A percentile compares a stretch with the other conserved stretches of the same genome.
These are phyloP conservation scores for Cyberlindnera xylosilytica DNA, from an alignment of 805 yeast species.

Conservation along the genomic window DNA sequence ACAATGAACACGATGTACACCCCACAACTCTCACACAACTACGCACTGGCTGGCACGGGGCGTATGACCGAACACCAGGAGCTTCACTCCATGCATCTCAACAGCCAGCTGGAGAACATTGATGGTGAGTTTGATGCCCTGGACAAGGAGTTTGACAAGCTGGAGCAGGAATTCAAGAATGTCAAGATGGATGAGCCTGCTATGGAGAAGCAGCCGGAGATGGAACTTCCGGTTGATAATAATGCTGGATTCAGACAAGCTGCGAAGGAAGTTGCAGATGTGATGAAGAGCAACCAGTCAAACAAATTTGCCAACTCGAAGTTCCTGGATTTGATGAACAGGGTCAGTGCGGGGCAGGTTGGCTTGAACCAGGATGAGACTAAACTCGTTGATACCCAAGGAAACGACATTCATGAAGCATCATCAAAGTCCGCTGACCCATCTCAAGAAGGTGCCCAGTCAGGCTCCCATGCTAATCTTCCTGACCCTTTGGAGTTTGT, in stretches of 20 bases:
- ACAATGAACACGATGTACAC: constrained; percentile 7
- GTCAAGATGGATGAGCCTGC: constrained; percentile 13
- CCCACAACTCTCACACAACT: constrained; percentile 13
- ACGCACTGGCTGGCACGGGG: constrained; percentile 5
- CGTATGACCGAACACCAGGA: constrained; percentile 25
- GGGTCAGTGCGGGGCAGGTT: constrained; percentile 24
- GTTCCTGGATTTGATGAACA: constrained; percentile 26
- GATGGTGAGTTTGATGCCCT: constrained; percentile 14
- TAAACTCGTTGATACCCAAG: constrained; percentile 23
- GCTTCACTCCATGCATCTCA: constrained; percentile 15
- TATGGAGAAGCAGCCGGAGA: background rate
- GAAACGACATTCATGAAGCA: constrained; percentile 24
- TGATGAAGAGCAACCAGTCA: constrained; percentile 19
- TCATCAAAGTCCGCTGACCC: constrained; percentile 1
- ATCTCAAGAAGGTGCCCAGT: constrained; percentile 1
- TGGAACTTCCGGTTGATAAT: constrained; percentile 2
- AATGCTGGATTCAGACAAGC: constrained; percentile 24
- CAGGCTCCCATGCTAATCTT: constrained; percentile 9
- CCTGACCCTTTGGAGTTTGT: constrained; percentile 28
- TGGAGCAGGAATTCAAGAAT: constrained; percentile 15
- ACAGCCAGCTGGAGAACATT: constrained; percentile 15
- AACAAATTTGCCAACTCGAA: constrained; percentile 26
- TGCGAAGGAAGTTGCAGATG: constrained; percentile 27
- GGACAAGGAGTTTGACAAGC: constrained; percentile 17
- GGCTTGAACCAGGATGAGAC: constrained; percentile 24